Conservation (phyloP, 768 basidiomycete species). For the Kwoniella dendrophila region DNA sequence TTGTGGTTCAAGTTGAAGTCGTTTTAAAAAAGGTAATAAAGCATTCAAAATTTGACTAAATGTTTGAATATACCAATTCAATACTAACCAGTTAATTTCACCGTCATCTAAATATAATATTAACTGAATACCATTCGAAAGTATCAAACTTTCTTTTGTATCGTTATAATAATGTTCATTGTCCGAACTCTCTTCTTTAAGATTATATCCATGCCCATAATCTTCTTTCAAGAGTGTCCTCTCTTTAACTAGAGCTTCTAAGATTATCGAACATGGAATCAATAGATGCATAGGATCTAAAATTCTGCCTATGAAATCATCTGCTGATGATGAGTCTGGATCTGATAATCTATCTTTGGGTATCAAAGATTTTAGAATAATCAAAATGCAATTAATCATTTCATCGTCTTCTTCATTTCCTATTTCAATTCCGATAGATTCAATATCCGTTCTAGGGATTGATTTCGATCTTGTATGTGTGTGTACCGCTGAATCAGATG, state of each 20-base stretch:
- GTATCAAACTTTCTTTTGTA: constrained; percentile 8
- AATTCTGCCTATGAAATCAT: no score
- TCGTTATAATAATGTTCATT: background rate
- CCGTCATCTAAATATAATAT: constrained; percentile 23
- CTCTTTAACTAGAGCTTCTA: constrained; percentile 45
- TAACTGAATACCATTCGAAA: constrained; percentile 16
- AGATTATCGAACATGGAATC: constrained; percentile 32
- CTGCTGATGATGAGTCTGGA: no score
- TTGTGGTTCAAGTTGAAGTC: no score
- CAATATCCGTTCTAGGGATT: background rate
- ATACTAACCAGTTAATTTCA: constrained; percentile 35
- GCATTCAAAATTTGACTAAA: constrained; percentile 29
- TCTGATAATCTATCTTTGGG: constrained; percentile 11
- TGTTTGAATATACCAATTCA: constrained; percentile 24
- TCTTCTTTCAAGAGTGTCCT: constrained; percentile 22
- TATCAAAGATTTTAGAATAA: constrained; percentile 7
- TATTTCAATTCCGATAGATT: background rate
- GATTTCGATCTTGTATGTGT: background rate
- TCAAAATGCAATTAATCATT: constrained; percentile 3
- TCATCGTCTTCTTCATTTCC: background rate
- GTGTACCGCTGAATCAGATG: constrained; percentile 8
- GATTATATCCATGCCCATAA: no score
- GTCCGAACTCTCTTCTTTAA: background rate
- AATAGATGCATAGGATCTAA: constrained; percentile 33
- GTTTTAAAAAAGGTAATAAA: constrained; percentile 27